Base-by-base conservation (phyloP, 2,329 filamentous ascomycete species). In the Aspergillus sp. region DNA sequence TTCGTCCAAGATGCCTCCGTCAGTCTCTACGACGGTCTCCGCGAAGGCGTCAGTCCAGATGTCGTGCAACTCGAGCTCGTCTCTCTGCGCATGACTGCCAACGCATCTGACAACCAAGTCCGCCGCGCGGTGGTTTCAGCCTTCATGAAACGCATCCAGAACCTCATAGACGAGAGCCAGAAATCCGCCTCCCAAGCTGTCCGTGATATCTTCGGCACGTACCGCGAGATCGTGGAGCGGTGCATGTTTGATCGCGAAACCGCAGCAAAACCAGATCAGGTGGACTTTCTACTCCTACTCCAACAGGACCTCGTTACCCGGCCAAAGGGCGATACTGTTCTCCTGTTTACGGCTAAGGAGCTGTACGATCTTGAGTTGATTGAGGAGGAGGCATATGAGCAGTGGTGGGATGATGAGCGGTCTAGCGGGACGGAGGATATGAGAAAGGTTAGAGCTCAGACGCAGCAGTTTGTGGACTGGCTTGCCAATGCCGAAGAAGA, bases 31-130 rank as follows among this genome's bases (percentile, higher is more conserved):
- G 90, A 96, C 60, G 87, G 89, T 20, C 77, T 97, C 38, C 84
- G 86, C 45, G 80, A 82, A 51, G 85, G 84, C 19, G 74, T 82
- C 44, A 80, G 81, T 12, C 81, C 83, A 9, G 88, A 94, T 63
- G 93, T 95, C 54, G 90, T 95, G 60, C 89, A 91, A 65, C 80
- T 97, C 30, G 93, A 98, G 66, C 86, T 98, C 53, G 95, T 90
- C 74, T 88, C 89, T 42, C 77, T 97, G n/a, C 85, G 91, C 9
- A 88, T 98, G 67, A 86, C 85, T 47, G 88, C 87, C 60, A 89
- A 97, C 61, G 93, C 93, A 2, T 90, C 89, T 1, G 91, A 95
- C 61, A 80, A 85, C 55, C 86, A 93, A 67, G 88, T 97, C 61
- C 87, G 91, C 41, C 84, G 85, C 30, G 90, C 93, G 13, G 84